phyloP scores from a whole-genome alignment of 179 eudicot genomes.

The Corrigiola litoralis region DNA sequence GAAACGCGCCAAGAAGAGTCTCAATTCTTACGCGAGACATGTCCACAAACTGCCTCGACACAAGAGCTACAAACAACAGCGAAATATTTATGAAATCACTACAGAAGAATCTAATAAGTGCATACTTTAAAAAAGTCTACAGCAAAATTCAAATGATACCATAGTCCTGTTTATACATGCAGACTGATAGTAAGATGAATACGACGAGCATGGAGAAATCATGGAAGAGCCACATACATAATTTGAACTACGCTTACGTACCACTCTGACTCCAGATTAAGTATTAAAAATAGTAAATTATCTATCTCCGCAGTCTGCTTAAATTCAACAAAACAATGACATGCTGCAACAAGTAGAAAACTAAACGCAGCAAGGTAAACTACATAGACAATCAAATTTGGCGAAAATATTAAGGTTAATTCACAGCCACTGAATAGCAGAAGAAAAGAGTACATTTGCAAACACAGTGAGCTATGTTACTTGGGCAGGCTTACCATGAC shows the following conservation, averaged over 20 bases:
- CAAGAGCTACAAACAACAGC: slow-evolving; percentile 59
- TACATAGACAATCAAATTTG: background rate
- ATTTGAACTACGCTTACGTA: background rate
- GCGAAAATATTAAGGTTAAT: background rate
- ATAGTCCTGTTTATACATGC: no score
- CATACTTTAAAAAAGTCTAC: no score
- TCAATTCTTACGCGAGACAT: slow-evolving; percentile 93
- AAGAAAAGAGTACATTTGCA: no score
- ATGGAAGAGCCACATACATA: background rate
- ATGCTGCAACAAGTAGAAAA: background rate
- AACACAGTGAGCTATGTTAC: background rate
- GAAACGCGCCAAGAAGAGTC: slow-evolving; percentile 91
- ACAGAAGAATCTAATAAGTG: no score
- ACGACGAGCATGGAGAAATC: background rate
- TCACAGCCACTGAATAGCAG: background rate
- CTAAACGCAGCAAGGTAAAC: background rate
- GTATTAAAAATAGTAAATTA: background rate
- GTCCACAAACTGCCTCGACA: slow-evolving; percentile 90
- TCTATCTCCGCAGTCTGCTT: background rate
- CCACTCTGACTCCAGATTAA: background rate
- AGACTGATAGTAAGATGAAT: background rate
- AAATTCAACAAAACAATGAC: background rate
- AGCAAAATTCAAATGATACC: no score
- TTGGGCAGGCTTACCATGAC: background rate
- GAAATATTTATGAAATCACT: background rate